Base-by-base conservation (phyloP, 345 rosid genomes). In the Kernera saxatilis region DNA sequence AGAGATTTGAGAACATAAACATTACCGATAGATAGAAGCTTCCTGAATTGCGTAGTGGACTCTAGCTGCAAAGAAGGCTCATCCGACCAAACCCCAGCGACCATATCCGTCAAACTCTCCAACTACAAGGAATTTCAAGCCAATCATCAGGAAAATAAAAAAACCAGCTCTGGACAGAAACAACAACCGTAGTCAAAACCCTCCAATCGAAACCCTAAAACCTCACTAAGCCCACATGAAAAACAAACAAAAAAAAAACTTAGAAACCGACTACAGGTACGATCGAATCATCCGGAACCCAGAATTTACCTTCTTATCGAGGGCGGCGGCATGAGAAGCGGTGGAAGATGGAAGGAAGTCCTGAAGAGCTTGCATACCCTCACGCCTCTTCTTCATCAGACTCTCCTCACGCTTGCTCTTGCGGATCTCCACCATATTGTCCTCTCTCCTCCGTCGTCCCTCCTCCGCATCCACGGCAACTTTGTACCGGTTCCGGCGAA, bases 391-490 rank as follows among this genome's bases (percentile, higher is more conserved):
- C 89, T 90, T 93, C 76, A 81, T 90, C 55, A 93, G 73, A 81
- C 88, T 90, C 83, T 93, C 98, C 77, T 90, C 98, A 33, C 98
- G 84, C 70, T 81, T 84, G 78, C 71, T 93, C 83, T 93, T 93
- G 22, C 97, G 85, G 86, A 93, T 93, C 96, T 93, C 98, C 73
- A 93, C 98, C 96, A 93, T 78, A 70, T 88, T 88, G 67, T 93
- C 98, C 65, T 93, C 97, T 66, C 98, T 81, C 75, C 97, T 80
- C 79, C 97, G 79, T 52, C 97, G 80, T 6, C 97, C 97, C 70
- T 90, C 96, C 25, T 90, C 98, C 6, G 91, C 93, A 59, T 90
- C 93, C 21, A 90, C 93, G 8, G 96, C 90, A 58, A 90, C 95
- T 78, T 92, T 92, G 83, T 88, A 92, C 26, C 81, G 73, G 80